Conservation (phyloP, 257 asterid species). For the Nicotiana otophora region DNA sequence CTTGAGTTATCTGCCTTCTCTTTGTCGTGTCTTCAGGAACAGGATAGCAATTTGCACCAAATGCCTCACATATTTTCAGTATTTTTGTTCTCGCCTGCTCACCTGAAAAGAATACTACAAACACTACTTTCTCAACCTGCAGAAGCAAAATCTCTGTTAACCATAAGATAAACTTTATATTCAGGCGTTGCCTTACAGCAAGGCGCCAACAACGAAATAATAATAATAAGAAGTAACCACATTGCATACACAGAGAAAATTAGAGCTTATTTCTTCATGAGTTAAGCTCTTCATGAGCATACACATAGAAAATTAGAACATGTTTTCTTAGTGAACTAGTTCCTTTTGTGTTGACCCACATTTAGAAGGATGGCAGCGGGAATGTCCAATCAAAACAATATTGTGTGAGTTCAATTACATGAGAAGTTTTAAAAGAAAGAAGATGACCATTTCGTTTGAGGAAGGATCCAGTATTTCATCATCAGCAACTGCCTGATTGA, state of each 20-base stretch:
- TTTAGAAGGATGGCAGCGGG: not conserved
- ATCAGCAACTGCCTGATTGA: slow-evolving; percentile 82
- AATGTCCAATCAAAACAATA: not conserved
- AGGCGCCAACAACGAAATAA: not conserved
- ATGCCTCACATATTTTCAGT: slow-evolving; percentile 93
- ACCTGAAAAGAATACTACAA: slow-evolving; percentile 97
- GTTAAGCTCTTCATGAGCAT: not conserved
- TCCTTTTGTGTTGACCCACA: not conserved
- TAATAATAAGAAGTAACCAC: not conserved
- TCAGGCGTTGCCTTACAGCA: not conserved
- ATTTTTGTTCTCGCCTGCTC: slow-evolving; percentile 94
- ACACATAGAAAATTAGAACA: not conserved
- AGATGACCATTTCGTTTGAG: slow-evolving; percentile 72
- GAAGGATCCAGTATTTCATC: slow-evolving; percentile 74
- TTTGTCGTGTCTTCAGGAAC: slow-evolving; percentile 80
- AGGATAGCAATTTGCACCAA: slow-evolving; percentile 94
- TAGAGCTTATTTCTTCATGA: not conserved
- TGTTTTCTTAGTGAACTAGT: not conserved
- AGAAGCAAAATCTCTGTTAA: slow-evolving; percentile 26
- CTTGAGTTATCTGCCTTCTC: slow-evolving; percentile 76
- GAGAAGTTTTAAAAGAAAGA: slow-evolving; percentile 1
- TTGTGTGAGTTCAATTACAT: not conserved
- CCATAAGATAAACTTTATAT: not conserved
- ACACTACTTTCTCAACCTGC: slow-evolving; percentile 93
- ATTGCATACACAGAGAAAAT: not conserved